Base-by-base conservation (phyloP, 805 yeast genomes). In the Lachancea waltii region DNA sequence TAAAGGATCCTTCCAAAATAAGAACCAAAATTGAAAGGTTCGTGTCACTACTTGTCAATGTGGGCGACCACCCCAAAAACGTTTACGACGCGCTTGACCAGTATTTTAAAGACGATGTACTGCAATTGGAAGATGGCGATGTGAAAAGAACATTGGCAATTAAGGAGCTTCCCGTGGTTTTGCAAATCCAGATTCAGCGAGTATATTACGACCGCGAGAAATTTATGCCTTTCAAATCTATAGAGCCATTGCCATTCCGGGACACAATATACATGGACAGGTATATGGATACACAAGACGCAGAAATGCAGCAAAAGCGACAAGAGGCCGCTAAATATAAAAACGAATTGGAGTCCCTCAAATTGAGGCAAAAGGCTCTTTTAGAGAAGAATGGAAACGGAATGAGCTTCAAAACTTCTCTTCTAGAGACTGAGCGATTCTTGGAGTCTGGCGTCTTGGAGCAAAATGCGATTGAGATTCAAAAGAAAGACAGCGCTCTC, bases 121-220 rank as follows among this genome's bases (percentile, higher is more conserved):
- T 87, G 9, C 72, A 69, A 1, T 63, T 85, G 48, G 85, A 77
- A 28, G 82, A 80, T 44, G 95, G 87, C 2, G 68, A 71, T 18
- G 90, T 83, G 4, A 77, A 79, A 48, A 75, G 94, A 55, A 73
- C 83, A 0, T 72, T 89, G 33, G 75, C 89, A 0, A 73, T 90
- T 3, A 69, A 75, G 7, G 70, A 76, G 40, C 63, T 86, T 15
- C 98, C 98, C 0, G 78, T 79, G 5, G 74, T 92, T 35, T 60
- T 92, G 34, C 98, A 92, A 57, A 75, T 92, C 34, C 98, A 92
- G 56, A 84, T 92, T 6, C 97, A 89, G 62, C 71, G 98, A 54
- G 97, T 92, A 1, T 85, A 85, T 56, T 92, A 81, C 58, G 96
- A 92, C 54, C 70, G 87, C 31, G 80, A 69, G 38, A 63, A 73